phyloP scores from a whole-genome alignment of 176 grass and related monocot species.

The Rhynchospora tenuis region DNA sequence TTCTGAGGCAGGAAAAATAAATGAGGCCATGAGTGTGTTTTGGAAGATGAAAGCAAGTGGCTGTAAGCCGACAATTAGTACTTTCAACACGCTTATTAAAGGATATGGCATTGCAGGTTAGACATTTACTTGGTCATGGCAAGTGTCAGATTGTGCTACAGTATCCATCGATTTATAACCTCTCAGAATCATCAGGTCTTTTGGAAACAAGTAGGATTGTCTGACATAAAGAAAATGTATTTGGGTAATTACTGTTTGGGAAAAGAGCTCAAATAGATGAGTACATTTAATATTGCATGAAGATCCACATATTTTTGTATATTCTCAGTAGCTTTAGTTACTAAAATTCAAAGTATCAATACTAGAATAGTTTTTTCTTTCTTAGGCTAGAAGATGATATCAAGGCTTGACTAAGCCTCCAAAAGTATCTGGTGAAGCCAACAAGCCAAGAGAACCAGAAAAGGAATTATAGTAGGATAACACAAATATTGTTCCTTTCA shows the following conservation, averaged over 20 bases:
- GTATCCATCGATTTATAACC: neutral
- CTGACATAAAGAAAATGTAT: neutral
- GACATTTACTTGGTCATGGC: neutral
- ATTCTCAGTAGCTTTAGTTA: neutral
- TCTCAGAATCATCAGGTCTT: neutral
- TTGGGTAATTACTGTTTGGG: neutral
- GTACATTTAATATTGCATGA: neutral
- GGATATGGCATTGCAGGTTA: slow-evolving; percentile 61
- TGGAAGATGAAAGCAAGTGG: slow-evolving; percentile 71
- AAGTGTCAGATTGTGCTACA: neutral
- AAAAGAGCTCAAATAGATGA: neutral
- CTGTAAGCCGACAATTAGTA: slow-evolving; percentile 60
- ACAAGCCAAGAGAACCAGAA: neutral
- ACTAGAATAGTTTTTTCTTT: neutral
- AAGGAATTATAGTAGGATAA: neutral
- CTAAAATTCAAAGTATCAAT: neutral
- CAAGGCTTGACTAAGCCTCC: neutral
- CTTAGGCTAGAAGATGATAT: neutral
- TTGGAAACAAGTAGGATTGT: neutral
- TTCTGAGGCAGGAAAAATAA: slow-evolving; percentile 63
- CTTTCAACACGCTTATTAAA: slow-evolving; percentile 97
- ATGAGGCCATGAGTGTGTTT: slow-evolving; percentile 76
- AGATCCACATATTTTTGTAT: neutral
- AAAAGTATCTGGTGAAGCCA: neutral
- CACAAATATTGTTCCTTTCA: neutral